These are phyloP conservation scores for Candida succiphila DNA, from an alignment of 805 yeast genomes.

Conservation along the genomic window DNA sequence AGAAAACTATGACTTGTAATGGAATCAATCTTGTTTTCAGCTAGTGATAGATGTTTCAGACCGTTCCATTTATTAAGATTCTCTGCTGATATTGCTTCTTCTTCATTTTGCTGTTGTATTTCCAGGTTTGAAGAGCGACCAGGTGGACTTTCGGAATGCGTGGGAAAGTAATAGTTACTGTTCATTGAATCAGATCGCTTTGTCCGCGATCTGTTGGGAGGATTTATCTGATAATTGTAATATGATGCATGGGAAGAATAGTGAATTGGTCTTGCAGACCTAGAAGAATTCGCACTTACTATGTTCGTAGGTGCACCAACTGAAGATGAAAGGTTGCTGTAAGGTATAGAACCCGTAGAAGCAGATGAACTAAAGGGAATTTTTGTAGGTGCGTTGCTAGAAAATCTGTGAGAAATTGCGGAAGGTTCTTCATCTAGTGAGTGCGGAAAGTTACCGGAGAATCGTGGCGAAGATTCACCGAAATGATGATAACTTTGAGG, in stretches of 20 bases:
- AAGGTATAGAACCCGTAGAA: background rate
- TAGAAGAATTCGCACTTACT: no score
- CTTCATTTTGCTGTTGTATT: background rate
- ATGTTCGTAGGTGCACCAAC: no score
- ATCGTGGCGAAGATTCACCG: background rate
- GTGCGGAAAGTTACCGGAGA: background rate
- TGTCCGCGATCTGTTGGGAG: constrained; percentile 3
- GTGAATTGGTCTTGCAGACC: constrained; percentile 1
- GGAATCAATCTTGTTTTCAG: constrained; percentile 27
- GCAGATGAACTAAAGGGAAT: no score
- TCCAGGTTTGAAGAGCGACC: background rate
- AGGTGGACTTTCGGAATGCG: background rate
- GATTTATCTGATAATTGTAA: background rate
- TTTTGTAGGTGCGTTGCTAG: background rate
- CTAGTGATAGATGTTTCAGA: constrained; percentile 28
- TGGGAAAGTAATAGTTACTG: background rate
- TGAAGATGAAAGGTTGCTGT: background rate
- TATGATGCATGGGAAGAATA: background rate
- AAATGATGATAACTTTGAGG: background rate
- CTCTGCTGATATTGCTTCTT: background rate
- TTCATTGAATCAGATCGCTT: constrained; percentile 5
- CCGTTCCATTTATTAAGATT: constrained; percentile 23
- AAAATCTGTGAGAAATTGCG: background rate
- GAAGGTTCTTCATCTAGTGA: background rate
- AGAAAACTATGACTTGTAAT: constrained; percentile 22